phyloP scores from a whole-genome alignment of 2,329 filamentous ascomycete genomes.

The Botryosphaeria agaves region DNA sequence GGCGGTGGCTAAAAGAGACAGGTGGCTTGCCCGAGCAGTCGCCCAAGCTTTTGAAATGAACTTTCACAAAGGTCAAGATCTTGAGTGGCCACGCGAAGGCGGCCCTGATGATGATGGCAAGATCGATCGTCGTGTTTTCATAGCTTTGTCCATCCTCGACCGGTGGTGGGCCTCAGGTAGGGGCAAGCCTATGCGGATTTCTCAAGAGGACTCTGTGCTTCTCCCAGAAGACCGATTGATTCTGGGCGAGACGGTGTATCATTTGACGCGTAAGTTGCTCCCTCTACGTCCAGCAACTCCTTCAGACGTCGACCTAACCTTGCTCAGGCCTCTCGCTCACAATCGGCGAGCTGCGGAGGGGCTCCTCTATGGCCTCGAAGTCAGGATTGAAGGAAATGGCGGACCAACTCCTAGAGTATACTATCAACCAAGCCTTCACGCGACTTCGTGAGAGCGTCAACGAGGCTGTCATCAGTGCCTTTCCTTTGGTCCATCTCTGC shows the following conservation, averaged over 20 bases:
- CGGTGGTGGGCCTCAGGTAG: constrained; percentile 57
- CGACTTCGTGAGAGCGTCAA: no score
- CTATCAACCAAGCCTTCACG: no score
- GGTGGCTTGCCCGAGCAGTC: constrained; percentile 28
- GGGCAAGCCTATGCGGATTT: constrained; percentile 43
- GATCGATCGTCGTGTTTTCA: constrained; percentile 34
- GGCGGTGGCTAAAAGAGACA: no score
- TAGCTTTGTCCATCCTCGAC: constrained; percentile 53
- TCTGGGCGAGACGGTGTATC: constrained; percentile 46
- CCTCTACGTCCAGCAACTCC: constrained; percentile 4
- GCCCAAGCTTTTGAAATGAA: background rate
- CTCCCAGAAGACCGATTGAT: constrained; percentile 40
- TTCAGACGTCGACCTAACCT: background rate
- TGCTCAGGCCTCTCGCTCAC: constrained; percentile 37
- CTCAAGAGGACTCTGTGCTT: constrained; percentile 42
- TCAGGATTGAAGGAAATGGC: constrained; percentile 8
- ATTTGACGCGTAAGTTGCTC: constrained; percentile 44
- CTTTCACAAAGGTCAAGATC: background rate
- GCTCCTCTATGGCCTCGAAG: constrained; percentile 25
- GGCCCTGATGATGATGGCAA: background rate
- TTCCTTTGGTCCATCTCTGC: background rate
- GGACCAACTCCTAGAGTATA: no score
- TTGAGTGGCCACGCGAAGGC: no score
- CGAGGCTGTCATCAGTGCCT: background rate
- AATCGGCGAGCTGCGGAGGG: constrained; percentile 35